Conservation (phyloP, 2,329 filamentous ascomycete species). For the Tolypocladium ovalisporum region DNA sequence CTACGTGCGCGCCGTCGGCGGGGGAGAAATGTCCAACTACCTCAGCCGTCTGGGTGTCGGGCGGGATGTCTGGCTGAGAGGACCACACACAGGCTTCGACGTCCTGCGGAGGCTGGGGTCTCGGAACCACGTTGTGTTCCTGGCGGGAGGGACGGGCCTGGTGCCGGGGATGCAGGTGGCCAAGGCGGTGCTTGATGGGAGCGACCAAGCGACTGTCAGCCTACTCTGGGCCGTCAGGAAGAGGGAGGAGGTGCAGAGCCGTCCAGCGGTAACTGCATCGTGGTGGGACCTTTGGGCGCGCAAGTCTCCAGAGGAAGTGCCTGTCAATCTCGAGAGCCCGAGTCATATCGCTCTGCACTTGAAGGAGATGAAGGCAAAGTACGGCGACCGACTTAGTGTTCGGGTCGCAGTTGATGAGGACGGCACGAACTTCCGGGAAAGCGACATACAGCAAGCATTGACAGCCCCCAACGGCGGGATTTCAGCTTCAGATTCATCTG, state of each 20-base stretch:
- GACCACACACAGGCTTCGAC: constrained; percentile 62
- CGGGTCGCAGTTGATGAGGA: constrained; percentile 80
- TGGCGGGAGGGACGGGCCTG: constrained; percentile 88
- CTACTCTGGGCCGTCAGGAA: constrained; percentile 73
- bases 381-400: constrained; percentile 48
- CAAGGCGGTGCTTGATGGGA: constrained; percentile 42
- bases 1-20: constrained; percentile 64
- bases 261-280: constrained; percentile 2
- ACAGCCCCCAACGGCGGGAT: background rate
- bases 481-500: constrained; percentile 1
- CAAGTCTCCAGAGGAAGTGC: constrained; percentile 10
- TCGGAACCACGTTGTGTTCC: constrained; percentile 53
- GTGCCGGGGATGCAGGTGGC: constrained; percentile 80
- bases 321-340: constrained; percentile 11
- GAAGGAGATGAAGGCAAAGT: constrained; percentile 45
- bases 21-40: constrained; percentile 81
- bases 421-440: constrained; percentile 48
- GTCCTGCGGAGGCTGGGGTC: constrained; percentile 22
- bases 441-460: constrained; percentile 31
- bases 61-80: constrained; percentile 61
- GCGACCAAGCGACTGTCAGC: constrained; percentile 33
- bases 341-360: constrained; percentile 52
- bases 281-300: constrained; percentile 15
- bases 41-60: constrained; percentile 54
- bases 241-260: constrained; percentile 38